Evolutionary conservation across 495 filamentous ascomycete genomes (phyloP), one percentile per base, ranked within the genome.

Genomic region (Aspergillus kassunensis): DNA sequence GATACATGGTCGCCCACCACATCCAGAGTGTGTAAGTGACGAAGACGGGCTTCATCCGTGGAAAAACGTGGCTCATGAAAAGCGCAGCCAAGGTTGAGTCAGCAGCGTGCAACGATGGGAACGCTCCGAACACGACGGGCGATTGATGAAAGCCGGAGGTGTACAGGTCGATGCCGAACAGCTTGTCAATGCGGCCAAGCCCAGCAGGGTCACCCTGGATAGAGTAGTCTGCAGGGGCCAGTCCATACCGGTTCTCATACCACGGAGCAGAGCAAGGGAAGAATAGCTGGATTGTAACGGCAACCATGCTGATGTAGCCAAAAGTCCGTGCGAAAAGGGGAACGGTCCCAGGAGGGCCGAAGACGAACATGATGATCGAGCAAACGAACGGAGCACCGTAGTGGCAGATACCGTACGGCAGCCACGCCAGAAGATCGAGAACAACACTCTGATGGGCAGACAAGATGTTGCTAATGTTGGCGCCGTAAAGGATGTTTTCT

Each of bases 1-100:
- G 81, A 61, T 97, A 96, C 87, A 97, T 93, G 43, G 91, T 97
- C n/a, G 91, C 86, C 91, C 91, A 97, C 87, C 89, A 95, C 62
- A 97, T 84, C 91, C 91, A 97, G 47, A 85, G 75, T 9, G 84
- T 85, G 68, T 97, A 96, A 42, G 76, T 77, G 40, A 90, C 77
- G 71, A 92, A 93, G 21, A 91, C 62, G 30, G 83, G 82, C 56
- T 83, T 81, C 49, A 91, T 71, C 24, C 80, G 79, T 2, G 91
- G 91, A 75, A 97, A 97, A 61, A 89, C 80, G 61, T 92, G 84
- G 66, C 84, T 86, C 80, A 97, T 87, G 75, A 96, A 96, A n/a
- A 96, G 75, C 29, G 89, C 89, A 59, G 95, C 89, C 52, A 95
- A 73, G 6, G 89, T 90, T 21, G 91, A 90, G 63, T 84, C 86